Percentiles rank a stretch among this genome's conserved stretches.
phyloP scores from a whole-genome alignment of 75 land plant species.

The Gnetum montanum region DNA sequence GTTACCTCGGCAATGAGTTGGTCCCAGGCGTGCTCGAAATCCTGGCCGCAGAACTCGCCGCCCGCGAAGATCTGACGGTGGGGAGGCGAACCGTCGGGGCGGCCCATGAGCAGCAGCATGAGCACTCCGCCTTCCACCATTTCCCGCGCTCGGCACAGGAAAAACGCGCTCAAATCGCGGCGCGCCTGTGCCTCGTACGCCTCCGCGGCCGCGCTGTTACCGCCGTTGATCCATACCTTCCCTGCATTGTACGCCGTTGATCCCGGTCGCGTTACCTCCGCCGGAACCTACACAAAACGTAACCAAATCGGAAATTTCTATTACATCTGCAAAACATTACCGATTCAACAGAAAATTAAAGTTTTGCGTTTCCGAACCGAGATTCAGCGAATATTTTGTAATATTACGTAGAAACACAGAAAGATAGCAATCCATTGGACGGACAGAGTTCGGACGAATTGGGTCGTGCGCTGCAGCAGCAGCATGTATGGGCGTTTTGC shows the following conservation, averaged over 20 bases:
- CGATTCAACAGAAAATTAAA: too few relatives aligned
- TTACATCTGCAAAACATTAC: too few relatives aligned
- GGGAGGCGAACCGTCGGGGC: neutral
- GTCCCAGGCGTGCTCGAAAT: conserved; percentile 13
- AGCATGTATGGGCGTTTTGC: too few relatives aligned
- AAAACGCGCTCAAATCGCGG: neutral
- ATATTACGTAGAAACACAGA: too few relatives aligned
- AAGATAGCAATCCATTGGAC: too few relatives aligned
- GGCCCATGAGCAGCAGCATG: neutral
- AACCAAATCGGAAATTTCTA: too few relatives aligned
- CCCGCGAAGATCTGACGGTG: neutral
- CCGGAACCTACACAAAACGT: neutral
- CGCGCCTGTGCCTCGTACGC: neutral
- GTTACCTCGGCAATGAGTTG: conserved; percentile 15
- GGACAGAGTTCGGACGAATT: too few relatives aligned
- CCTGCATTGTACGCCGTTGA: neutral
- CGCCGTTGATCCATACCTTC: conserved; percentile 4
- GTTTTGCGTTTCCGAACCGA: too few relatives aligned
- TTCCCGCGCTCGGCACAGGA: neutral
- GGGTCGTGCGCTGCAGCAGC: too few relatives aligned
- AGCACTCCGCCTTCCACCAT: neutral
- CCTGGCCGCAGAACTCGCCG: conserved; percentile 8
- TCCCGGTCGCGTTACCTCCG: neutral
- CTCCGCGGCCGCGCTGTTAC: neutral
- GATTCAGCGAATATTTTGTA: too few relatives aligned